Conservation (phyloP, 192 early-diverging fungal species). For the Phycomyces nitens region DNA sequence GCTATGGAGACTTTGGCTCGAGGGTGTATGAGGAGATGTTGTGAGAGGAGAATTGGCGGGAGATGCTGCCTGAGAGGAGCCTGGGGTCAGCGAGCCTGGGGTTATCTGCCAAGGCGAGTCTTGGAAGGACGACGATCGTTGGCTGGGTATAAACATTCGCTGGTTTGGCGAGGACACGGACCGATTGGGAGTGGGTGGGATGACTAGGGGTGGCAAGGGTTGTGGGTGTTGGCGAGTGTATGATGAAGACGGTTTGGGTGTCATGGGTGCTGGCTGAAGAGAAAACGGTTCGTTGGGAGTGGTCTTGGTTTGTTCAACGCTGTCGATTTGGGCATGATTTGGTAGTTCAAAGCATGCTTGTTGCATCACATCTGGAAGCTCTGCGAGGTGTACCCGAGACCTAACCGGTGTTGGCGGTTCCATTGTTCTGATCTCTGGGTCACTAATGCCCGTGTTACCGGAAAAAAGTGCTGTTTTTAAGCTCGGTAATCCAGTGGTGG, state of each 20-base stretch:
- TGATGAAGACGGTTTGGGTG: conserved; percentile 6
- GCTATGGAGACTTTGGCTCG: too few relatives aligned
- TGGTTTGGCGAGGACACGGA: conserved; percentile 1
- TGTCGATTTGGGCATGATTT: too few relatives aligned
- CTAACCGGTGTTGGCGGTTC: conserved; percentile 12
- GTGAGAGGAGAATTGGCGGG: too few relatives aligned
- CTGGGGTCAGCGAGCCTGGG: too few relatives aligned
- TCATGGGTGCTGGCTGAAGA: conserved; percentile 14
- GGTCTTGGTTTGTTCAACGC: background rate
- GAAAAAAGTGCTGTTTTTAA: background rate
- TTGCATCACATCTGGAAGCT: background rate
- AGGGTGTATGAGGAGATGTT: too few relatives aligned
- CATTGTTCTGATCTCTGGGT: conserved; percentile 15
- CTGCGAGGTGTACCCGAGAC: conserved; percentile 4
- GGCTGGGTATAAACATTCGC: background rate
- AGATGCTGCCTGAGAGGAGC: too few relatives aligned
- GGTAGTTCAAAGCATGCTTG: background rate
- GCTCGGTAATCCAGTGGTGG: background rate
- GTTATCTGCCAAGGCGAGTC: background rate
- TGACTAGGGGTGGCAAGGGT: conserved; percentile 28
- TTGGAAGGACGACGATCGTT: conserved; percentile 12
- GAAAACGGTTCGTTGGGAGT: background rate
- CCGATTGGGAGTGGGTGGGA: conserved; percentile 28
- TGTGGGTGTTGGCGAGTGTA: conserved; percentile 9
- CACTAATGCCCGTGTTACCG: background rate